Evolutionary conservation across 768 basidiomycete species (phyloP).

Genomic region (Pholiota conissans): DNA sequence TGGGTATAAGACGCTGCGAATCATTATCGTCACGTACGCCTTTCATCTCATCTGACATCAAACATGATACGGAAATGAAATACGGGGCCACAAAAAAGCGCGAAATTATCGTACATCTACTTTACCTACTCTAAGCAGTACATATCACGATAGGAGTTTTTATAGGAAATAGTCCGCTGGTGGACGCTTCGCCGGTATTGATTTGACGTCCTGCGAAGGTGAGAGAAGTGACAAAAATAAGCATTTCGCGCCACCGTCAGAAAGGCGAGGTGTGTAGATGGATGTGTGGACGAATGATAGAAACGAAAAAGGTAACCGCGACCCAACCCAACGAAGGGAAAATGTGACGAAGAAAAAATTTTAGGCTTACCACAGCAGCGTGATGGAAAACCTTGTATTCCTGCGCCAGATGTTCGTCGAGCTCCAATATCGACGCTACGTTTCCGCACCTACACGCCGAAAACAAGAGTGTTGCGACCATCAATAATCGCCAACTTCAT

Average conservation of each 20-base stretch:
- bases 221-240: not conserved
- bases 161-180: constrained; percentile 87
- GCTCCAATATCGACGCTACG: constrained; percentile 90
- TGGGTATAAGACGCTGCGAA: no score
- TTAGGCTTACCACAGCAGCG: constrained; percentile 76
- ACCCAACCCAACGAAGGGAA: not conserved
- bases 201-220: constrained; percentile 65
- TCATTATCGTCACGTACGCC: no score
- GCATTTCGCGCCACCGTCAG: no score
- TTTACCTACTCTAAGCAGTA: no score
- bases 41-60: not conserved
- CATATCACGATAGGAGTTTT: constrained; percentile 4
- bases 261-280: no score
- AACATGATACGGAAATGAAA: not conserved
- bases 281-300: no score
- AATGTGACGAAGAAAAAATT: constrained; percentile 5
- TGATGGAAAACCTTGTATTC: constrained; percentile 96
- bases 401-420: constrained; percentile 91
- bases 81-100: not conserved
- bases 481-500: not conserved
- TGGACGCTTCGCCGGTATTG: constrained; percentile 80
- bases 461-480: not conserved
- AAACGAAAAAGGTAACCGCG: no score
- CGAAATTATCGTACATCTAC: not conserved
- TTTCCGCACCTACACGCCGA: constrained; percentile 76